Evolutionary conservation across 371 early-diverging fungal species (phyloP), one percentile per base, ranked within the genome.

Genomic region (Mortierella sp.): DNA sequence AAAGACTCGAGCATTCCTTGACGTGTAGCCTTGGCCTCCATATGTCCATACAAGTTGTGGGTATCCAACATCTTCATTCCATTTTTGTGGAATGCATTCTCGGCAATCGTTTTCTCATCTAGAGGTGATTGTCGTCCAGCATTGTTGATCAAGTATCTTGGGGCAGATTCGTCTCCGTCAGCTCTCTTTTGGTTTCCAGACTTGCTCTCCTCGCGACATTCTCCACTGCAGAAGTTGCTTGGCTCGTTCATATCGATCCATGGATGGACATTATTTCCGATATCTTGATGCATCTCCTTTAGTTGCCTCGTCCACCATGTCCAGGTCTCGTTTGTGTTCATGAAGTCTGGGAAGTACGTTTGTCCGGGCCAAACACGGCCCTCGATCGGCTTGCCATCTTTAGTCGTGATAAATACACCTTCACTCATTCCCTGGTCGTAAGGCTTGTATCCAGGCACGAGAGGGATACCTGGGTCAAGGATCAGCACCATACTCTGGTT

Each of bases 231-330:
- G 74, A 92, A 92, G 23, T 86, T 84, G 0, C 90, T 79, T 1
- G 91, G 89, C 65, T 92, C 92, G 72, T 92, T 91, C 92, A 91
- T 91, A 61, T 91, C 92, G 70, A 90, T 90, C 92, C 92, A 91
- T 1, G 88, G 68, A 74, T 69, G 69, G 25, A 72, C 79, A 46
- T 72, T 69, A 3, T 62, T 58, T 9, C 73, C 79, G n/a, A 79
- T 26, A 60, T 69, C 72, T 9, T 66, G 57, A 25, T 61, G 53
- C 25, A 66, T 79, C 52, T 75, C 77, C 16, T 29, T 44, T 15
- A 89, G 70, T 68, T 86, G 81, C 46, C 85, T 80, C 58, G 81
- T 67, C 84, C 89, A 87, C 59, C 77, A 93, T 15, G 72, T 60
- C 64, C 81, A 72, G 7, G 84, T 77, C 43, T 69, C 64, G 14